Evolutionary conservation across 2,329 filamentous ascomycete genomes (phyloP), one percentile per base, ranked within the genome.

Genomic region (Botryosphaeria agaves): DNA sequence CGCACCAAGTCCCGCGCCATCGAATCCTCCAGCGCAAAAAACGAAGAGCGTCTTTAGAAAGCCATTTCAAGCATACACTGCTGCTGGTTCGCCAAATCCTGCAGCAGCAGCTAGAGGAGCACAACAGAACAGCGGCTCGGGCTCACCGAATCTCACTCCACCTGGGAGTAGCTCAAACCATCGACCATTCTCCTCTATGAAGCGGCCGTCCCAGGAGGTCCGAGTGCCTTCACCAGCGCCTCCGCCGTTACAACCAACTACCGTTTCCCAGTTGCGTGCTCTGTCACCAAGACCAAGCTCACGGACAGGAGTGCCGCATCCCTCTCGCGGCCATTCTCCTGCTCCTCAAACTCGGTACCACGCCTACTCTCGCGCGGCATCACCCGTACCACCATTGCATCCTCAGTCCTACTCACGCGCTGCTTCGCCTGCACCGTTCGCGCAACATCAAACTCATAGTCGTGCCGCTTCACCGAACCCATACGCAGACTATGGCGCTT

Each of bases 61-160:
- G 44, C 71, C 71, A 4, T 76, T 75, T 41, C 69, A 72, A 36
- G 70, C 71, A n/a, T 72, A 76, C 44, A 62, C 49, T 39, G 56
- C 37, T 38, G 55, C 54, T 30, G 38, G 41, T 25, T 43, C 48
- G 17, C 55, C 55, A n/a, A 59, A 58, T 36, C 52, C 56, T 8
- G 50, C 48, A 6, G 50, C 55, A 3, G 48, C 51, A 5, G 48
- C 50, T 21, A 43, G 51, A 12, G 5, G 34, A n/a, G 9, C 15
- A n/a, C 31, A 33, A 26, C 11, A n/a, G 14, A 18, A 18, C 16
- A 5, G 14, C 26, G n/a, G 11, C 26, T 12, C 9, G 14, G 2
- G 12, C 28, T 3, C 8, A 8, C 11, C 11, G 15, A 27, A 14
- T 9, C 20, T 23, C 26, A 11, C 21, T 12, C 21, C 21, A 7